Evolutionary conservation across 2,329 filamentous ascomycete genomes (phyloP).

Genomic region (Scopulariopsis brevicaulis): DNA sequence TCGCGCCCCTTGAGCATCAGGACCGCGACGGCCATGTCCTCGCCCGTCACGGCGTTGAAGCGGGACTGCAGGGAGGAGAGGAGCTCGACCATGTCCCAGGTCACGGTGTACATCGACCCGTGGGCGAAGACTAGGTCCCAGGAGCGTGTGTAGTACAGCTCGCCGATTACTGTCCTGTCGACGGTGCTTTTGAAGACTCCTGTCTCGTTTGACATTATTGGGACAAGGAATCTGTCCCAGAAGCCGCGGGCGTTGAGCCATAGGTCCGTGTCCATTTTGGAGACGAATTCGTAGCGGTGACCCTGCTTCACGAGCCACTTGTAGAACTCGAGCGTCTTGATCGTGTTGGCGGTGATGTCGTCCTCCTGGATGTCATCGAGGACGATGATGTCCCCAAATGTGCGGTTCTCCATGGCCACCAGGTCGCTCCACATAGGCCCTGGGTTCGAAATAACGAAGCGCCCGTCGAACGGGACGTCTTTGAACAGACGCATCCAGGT

Average conservation of each 20-base stretch:
- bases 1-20: conserved; percentile 15
- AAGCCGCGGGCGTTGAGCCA: conserved; percentile 19
- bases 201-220: conserved; percentile 10
- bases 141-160: conserved; percentile 15
- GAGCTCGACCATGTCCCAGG: conserved; percentile 19
- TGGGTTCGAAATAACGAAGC: conserved; percentile 20
- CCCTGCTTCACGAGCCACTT: conserved; percentile 15
- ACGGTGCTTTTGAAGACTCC: conserved; percentile 7
- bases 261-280: conserved; percentile 20
- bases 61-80: conserved; percentile 14
- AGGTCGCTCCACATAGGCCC: conserved; percentile 13
- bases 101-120: conserved; percentile 20
- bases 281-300: conserved; percentile 16
- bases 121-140: conserved; percentile 16
- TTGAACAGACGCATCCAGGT: conserved; percentile 19
- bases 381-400: conserved; percentile 20
- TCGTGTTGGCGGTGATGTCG: conserved; percentile 18
- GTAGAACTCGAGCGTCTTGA: conserved; percentile 21
- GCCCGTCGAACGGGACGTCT: conserved; percentile 15
- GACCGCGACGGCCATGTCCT: conserved; percentile 17
- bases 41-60: conserved; percentile 15
- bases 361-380: conserved; percentile 19
- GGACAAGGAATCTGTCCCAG: conserved; percentile 16
- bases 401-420: conserved; percentile 17
- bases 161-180: conserved; percentile 15